Percentiles rank a stretch among this genome's conserved stretches.
Evolutionary conservation across 1,284 basidiomycete species (phyloP).

Genomic region (Schizophyllum commune): DNA sequence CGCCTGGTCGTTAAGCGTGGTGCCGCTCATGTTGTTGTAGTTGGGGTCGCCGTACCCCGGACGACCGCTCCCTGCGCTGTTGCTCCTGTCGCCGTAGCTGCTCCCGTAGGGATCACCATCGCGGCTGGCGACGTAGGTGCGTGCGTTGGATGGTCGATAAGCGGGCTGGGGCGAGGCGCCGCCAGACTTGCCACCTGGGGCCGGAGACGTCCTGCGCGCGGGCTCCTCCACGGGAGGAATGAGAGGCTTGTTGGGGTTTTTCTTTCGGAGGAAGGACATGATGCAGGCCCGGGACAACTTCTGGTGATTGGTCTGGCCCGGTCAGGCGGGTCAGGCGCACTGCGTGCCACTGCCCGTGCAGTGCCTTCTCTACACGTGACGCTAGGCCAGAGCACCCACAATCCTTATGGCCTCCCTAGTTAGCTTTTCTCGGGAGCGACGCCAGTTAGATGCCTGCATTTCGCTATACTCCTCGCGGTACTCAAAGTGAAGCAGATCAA

Average conservation of each 20-base stretch:
- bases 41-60: conserved; percentile 13
- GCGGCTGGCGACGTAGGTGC: conserved; percentile 57
- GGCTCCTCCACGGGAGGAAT: conserved; percentile 57
- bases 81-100: conserved; percentile 19
- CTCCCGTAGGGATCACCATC: conserved; percentile 50
- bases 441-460: too few relatives aligned
- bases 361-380: neutral
- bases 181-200: conserved; percentile 19
- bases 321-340: too few relatives aligned
- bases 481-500: too few relatives aligned
- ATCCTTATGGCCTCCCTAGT: too few relatives aligned
- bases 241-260: conserved; percentile 47
- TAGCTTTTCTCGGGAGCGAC: too few relatives aligned
- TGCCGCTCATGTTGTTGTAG: conserved; percentile 15
- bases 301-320: conserved; percentile 4
- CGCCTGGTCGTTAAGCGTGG: conserved; percentile 18
- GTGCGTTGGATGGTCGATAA: conserved; percentile 42
- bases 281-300: conserved; percentile 7
- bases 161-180: conserved; percentile 34
- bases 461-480: too few relatives aligned
- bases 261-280: conserved; percentile 77
- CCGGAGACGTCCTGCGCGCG: conserved; percentile 10
- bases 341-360: neutral
- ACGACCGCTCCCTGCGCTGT: conserved; percentile 12
- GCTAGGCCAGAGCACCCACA: too few relatives aligned